Conservation (phyloP, 108 stramenopile genomes). For the Cyclotella baltica region DNA sequence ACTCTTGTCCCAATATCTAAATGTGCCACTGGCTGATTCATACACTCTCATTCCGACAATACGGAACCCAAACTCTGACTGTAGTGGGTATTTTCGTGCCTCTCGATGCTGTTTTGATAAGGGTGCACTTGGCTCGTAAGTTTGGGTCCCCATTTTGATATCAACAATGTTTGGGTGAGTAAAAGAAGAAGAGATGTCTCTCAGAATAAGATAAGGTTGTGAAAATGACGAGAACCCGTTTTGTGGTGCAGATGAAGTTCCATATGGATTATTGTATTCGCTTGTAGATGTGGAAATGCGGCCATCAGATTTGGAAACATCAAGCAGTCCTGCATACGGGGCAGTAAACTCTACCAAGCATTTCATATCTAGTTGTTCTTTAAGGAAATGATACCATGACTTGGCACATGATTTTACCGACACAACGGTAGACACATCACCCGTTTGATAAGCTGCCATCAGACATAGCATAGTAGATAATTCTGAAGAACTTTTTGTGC, state of each 20-base stretch:
- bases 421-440: constrained; percentile 36
- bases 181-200: constrained; percentile 64
- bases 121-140: constrained; percentile 81
- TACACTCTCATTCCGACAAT: constrained; percentile 82
- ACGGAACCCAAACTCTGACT: constrained; percentile 80
- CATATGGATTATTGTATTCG: background rate
- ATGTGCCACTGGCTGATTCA: constrained; percentile 65
- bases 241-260: background rate
- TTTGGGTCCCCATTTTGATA: constrained; percentile 87
- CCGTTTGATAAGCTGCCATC: constrained; percentile 19
- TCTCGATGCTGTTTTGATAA: constrained; percentile 71
- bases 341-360: constrained; percentile 60
- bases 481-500: background rate
- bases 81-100: constrained; percentile 74
- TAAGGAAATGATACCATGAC: constrained; percentile 46
- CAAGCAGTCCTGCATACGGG: constrained; percentile 69
- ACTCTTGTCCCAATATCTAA: constrained; percentile 61
- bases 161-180: constrained; percentile 81
- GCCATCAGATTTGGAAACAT: constrained; percentile 2
- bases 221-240: constrained; percentile 14
- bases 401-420: constrained; percentile 16
- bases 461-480: background rate
- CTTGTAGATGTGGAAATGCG: background rate
- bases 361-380: constrained; percentile 59
- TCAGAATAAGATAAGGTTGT: constrained; percentile 68